Evolutionary conservation across 441 rosid genomes (phyloP), one percentile per base, ranked within the genome.

Genomic region (Breynia disticha): DNA sequence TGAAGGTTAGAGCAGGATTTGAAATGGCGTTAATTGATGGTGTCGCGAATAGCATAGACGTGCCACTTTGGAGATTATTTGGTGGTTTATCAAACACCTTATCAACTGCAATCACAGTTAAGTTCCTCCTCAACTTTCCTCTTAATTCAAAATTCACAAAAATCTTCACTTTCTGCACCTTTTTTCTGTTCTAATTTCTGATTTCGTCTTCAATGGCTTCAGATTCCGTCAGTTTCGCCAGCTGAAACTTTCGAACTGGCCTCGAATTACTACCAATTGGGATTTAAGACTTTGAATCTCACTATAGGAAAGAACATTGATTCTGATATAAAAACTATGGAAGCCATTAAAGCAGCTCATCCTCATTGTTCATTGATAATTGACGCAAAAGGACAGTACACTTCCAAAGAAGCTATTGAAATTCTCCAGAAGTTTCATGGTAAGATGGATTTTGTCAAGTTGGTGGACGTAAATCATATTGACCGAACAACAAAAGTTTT

Each of bases 11-110:
- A 70, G 94, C 89, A 0, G 98, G 94, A 55, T 59, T 87, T 44
- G 98, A 91, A 82, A 87, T 87, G 96, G 95, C 98, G n/a, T 60
- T 87, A 74, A 78, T 87, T 56, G 96, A 86, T 79, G 95, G 95
- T 35, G 87, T 67, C 51, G 90, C 96, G 60, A 82, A 77, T 54
- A 82, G 87, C 69, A 68, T 82, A 42, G 73, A 76, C 45, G 50
- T 71, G 48, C 95, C 96, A 13, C 52, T 87, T 63, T 83, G 96
- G 95, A 79, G 79, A 66, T 75, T 87, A 28, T 91, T 87, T 39
- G 96, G 96, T 66, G 96, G 95, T 51, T 79, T 74, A 68, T 80
- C 94, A 9, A 71, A 66, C 64, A 72, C 71, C 1, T 59, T 87
- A 63, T 80, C 79, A 63, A 87, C 96, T 19, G 94, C 86, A 67